phyloP scores from a whole-genome alignment of 2,329 filamentous ascomycete species.

The Botrytis porri region DNA sequence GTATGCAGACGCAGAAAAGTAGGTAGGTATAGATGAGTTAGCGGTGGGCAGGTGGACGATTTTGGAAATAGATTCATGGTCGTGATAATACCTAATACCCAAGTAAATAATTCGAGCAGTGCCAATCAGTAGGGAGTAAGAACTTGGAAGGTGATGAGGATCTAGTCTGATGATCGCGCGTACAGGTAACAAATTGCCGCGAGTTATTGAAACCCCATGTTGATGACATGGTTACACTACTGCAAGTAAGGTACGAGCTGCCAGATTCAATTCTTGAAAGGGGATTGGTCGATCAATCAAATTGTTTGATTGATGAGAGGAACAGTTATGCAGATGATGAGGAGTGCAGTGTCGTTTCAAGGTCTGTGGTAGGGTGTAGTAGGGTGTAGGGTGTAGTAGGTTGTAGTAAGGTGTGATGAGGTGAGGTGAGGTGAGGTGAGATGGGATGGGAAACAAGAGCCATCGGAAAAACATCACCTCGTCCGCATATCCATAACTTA shows the following conservation, averaged over 20 bases:
- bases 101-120: not conserved
- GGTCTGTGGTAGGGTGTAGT: not conserved
- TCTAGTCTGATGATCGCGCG: slow-evolving; percentile 4
- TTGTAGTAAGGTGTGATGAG: not conserved
- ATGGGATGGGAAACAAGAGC: not conserved
- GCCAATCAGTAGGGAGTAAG: not conserved
- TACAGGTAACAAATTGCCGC: slow-evolving; percentile 19
- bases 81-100: not conserved
- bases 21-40: not conserved
- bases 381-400: no score
- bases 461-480: not conserved
- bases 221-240: not conserved
- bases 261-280: not conserved
- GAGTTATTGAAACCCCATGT: not conserved
- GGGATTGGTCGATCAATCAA: not conserved
- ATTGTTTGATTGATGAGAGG: not conserved
- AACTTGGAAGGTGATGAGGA: not conserved
- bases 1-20: not conserved
- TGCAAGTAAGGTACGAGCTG: slow-evolving; percentile 16
- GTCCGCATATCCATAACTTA: not conserved
- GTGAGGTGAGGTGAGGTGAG: not conserved
- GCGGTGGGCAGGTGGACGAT: not conserved
- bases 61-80: not conserved
- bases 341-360: not conserved
- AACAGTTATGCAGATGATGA: not conserved